Conservation (phyloP, 2,329 filamentous ascomycete species). For the Apiospora rasikravindrae region DNA sequence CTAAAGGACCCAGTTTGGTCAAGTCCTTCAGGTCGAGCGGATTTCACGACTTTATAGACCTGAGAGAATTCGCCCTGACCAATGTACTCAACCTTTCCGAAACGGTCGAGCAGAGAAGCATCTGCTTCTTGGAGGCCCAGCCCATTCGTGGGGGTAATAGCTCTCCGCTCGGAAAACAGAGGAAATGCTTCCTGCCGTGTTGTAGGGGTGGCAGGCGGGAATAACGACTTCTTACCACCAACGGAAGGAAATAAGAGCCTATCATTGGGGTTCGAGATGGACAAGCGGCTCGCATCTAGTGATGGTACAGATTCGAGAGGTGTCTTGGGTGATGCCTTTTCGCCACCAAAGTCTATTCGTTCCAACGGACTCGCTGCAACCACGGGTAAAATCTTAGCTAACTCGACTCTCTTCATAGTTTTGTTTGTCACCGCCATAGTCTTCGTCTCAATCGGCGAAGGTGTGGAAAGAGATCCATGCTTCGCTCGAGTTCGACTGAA, state of each 20-base stretch:
- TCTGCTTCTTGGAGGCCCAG: constrained; percentile 78
- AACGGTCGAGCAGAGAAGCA: constrained; percentile 72
- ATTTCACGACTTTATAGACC: constrained; percentile 77
- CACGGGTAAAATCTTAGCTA: constrained; percentile 58
- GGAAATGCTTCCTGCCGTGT: constrained; percentile 62
- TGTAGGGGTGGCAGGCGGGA: constrained; percentile 84
- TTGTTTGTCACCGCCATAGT: constrained; percentile 32
- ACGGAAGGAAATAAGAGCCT: constrained; percentile 44
- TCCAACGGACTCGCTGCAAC: constrained; percentile 67
- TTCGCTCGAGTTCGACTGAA: constrained; percentile 43
- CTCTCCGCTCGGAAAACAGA: constrained; percentile 62
- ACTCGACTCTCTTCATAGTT: constrained; percentile 45
- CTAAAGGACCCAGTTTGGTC: constrained; percentile 48
- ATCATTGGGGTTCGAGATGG: constrained; percentile 70
- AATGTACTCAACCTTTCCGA: constrained; percentile 79
- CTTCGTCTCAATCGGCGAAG: constrained; percentile 40
- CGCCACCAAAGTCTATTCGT: constrained; percentile 55
- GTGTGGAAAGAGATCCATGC: constrained; percentile 40
- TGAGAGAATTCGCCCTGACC: constrained; percentile 93
- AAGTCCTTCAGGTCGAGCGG: constrained; percentile 43
- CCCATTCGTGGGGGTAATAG: constrained; percentile 73
- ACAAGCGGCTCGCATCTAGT: constrained; percentile 81
- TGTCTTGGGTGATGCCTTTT: constrained; percentile 70
- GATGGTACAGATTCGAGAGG: constrained; percentile 77
- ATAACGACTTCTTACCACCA: constrained; percentile 42